These are phyloP conservation scores for Penicillium cataractarum DNA, from an alignment of 495 filamentous ascomycete genomes.

Conservation along the genomic window DNA sequence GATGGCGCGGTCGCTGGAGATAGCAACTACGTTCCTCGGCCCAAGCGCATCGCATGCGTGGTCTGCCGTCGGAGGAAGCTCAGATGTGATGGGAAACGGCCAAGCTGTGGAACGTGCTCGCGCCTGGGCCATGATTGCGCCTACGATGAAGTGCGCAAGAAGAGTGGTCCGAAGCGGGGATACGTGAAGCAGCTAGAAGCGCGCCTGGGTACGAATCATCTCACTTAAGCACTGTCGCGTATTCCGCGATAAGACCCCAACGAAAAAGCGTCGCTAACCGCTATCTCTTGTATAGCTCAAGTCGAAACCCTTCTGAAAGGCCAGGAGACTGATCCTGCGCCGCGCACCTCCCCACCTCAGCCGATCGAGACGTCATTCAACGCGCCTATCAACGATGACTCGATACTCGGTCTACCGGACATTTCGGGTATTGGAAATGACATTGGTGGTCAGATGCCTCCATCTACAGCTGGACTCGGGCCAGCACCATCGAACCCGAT, in stretches of 20 bases:
- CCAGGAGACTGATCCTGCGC: constrained; percentile 37
- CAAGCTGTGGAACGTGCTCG: constrained; percentile 91
- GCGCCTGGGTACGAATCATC: constrained; percentile 68
- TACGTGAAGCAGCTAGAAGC: constrained; percentile 98
- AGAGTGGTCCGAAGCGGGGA: constrained; percentile 96
- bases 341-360: constrained; percentile 25
- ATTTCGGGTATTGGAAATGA: constrained; percentile 29
- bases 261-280: constrained; percentile 22
- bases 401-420: constrained; percentile 29
- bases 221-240: neutral
- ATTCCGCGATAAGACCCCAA: neutral
- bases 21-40: constrained; percentile 70
- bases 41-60: constrained; percentile 95
- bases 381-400: constrained; percentile 29
- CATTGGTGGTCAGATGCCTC: constrained; percentile 26
- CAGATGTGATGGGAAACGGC: constrained; percentile 70
- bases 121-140: constrained; percentile 87
- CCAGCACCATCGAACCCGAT: constrained; percentile 27
- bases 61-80: constrained; percentile 94
- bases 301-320: constrained; percentile 90
- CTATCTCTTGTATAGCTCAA: constrained; percentile 64
- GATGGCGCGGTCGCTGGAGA: constrained; percentile 49
- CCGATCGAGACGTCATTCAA: constrained; percentile 30
- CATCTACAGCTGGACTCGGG: constrained; percentile 30
- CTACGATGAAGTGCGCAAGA: constrained; percentile 95